Base-by-base conservation (phyloP, 805 yeast genomes). In the Ogataea paraovalis region DNA sequence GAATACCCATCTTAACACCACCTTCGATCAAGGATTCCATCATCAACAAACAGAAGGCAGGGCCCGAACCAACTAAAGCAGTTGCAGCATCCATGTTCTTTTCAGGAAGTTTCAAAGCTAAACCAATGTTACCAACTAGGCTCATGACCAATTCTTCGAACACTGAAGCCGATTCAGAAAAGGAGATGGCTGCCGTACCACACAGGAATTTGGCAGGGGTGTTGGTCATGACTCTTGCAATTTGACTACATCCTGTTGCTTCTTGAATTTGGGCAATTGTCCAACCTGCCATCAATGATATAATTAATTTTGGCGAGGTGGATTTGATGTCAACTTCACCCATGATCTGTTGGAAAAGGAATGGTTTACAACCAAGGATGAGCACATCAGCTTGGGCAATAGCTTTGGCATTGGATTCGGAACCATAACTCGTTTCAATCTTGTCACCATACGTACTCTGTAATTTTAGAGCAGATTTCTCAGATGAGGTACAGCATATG, bases 31-130 rank as follows among this genome's bases (percentile, higher is more conserved):
- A 69, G 0, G 96, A 83, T 71, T 94, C 98, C 75, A 92, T 75
- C 82, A 92, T 83, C 57, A 90, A 71, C 58, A 91, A 74, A 44
- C 88, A 86, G 65, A 92, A 94, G 0, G 99, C 99, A 1, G 98
- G 97, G 1, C 96, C 99, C 1, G 97, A 88, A 1, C 99, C 99
- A 47, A 94, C 89, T 42, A 94, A 75, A 0, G 97, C 86, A 8
- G 98, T 92, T 37, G 96, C 96, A 3, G 92, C 96, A 64, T 94
- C 98, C 90, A 92, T 90, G 67, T 89, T 87, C 64, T 85, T 85
- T 68, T 94, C 99, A 18, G 91, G 92, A 39, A 87, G 69, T 55
- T 78, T 80, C 49, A 80, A 68, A 19, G 83, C 83, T 55, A 75
- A 74, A 5, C 94, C 94, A 46, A 85, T 82, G 32, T 88, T 81